Conservation (phyloP, 1,284 basidiomycete genomes). For the Marasmius oreades region DNA sequence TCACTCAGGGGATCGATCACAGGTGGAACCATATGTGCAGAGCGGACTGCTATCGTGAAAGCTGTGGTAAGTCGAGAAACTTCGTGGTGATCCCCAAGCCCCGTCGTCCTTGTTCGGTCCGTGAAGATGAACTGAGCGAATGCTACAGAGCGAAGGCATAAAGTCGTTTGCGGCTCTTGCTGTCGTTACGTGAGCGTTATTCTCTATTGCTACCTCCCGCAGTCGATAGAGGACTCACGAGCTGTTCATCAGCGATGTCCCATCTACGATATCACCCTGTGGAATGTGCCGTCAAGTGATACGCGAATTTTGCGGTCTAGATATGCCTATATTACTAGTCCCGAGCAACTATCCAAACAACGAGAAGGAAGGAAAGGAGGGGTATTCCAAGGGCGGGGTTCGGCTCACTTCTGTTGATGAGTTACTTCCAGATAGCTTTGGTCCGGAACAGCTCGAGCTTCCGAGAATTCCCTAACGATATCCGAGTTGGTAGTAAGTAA, state of each 20-base stretch:
- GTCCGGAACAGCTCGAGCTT: conserved; percentile 71
- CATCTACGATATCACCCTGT: conserved; percentile 60
- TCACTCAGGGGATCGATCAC: neutral
- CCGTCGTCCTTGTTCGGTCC: too few species aligned
- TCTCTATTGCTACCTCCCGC: neutral
- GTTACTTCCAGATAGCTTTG: conserved; percentile 86
- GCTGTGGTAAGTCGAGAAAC: conserved; percentile 64
- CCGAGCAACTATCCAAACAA: conserved; percentile 45
- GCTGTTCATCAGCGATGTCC: conserved; percentile 46
- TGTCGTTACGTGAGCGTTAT: conserved; percentile 49
- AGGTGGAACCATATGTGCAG: conserved; percentile 69
- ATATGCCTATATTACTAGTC: conserved; percentile 66
- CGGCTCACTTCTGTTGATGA: conserved; percentile 69
- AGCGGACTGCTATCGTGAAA: conserved; percentile 71
- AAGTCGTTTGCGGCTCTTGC: conserved; percentile 55
- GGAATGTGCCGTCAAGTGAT: conserved; percentile 81
- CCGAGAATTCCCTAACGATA: conserved; percentile 28
- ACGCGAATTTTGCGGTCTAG: conserved; percentile 67
- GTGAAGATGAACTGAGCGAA: too few species aligned
- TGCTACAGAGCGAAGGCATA: conserved; percentile 55
- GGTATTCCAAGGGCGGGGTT: conserved; percentile 38
- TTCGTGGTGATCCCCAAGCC: too few species aligned
- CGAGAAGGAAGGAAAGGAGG: conserved; percentile 7
- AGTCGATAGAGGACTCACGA: neutral
- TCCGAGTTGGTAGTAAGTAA: too few species aligned